Evolutionary conservation across 345 rosid species (phyloP).

Genomic region (Stellera chamaejasme): DNA sequence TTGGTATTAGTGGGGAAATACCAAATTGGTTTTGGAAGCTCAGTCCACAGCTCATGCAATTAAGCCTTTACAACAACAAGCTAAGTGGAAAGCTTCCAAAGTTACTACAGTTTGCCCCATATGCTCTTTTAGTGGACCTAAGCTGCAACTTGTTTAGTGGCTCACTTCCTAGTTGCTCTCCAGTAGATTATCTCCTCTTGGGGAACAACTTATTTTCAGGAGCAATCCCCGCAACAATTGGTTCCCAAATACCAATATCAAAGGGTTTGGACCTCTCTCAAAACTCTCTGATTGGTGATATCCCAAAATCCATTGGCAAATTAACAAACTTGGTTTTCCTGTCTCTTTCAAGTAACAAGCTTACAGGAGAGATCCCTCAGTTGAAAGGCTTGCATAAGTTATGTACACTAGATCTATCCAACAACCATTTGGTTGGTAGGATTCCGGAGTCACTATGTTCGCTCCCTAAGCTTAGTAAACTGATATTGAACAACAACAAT

Average conservation of each 20-base stretch:
- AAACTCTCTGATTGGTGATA: slow-evolving; percentile 13
- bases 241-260: neutral
- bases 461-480: neutral
- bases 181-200: neutral
- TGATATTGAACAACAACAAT: slow-evolving; percentile 9
- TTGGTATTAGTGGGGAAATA: slow-evolving; percentile 12
- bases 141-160: neutral
- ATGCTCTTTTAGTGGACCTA: neutral
- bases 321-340: neutral
- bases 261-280: slow-evolving; percentile 1
- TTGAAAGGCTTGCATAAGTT: neutral
- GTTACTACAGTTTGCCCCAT: neutral
- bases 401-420: slow-evolving; percentile 10
- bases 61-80: no score
- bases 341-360: slow-evolving; percentile 7
- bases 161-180: neutral
- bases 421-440: slow-evolving; percentile 14
- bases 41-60: no score
- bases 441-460: slow-evolving; percentile 15
- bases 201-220: slow-evolving; percentile 5
- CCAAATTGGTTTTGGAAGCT: slow-evolving; percentile 10
- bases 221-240: slow-evolving; percentile 5
- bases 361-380: slow-evolving; percentile 6
- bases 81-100: neutral
- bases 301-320: slow-evolving; percentile 14